Evolutionary conservation across 139 green algal species (phyloP), one percentile per base, ranked within the genome.

Genomic region (Mesotaenium endlicherianum): DNA sequence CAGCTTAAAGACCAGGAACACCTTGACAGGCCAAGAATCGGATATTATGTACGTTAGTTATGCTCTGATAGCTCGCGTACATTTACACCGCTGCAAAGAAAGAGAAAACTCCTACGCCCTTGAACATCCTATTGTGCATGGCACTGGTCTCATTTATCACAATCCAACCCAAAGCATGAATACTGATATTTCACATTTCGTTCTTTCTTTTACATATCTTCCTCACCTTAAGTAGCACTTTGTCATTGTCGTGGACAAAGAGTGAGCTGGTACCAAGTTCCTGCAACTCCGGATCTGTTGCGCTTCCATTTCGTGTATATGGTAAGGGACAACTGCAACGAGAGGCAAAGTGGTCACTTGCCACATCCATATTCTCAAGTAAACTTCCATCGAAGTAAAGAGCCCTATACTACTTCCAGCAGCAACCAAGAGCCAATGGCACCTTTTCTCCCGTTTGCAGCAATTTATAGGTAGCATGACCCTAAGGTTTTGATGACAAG

Each of bases 171-270:
- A n/a, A n/a, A n/a, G n/a, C n/a, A n/a, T n/a, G n/a, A n/a, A 58
- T 58, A 58, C 16, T 11, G 16, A 58, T 58, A 11, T 58, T 58
- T 58, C 49, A 58, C 49, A 58, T 58, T 16, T 58, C 16, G 49
- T 58, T n/a, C 16, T 58, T n/a, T n/a, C n/a, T n/a, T n/a, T n/a
- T n/a, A n/a, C n/a, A n/a, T n/a, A n/a, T n/a, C 39, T 26, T 38
- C 30, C 20, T 57, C 40, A 85, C 79, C 42, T 85, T 85, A n/a
- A 85, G 42, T 31, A 85, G 79, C 41, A 85, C 67, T 67, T 69
- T 67, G 38, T 85, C 79, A 11, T 80, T 85, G 26, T 85, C 79
- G 43, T 85, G 64, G 14, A 85, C 79, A 31, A 85, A 85, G 38
- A 85, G 79, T 4, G 43, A 75, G 16, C 39, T 82, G 44, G 75